These are phyloP conservation scores for Caloboletus firmus DNA, from an alignment of 1,284 basidiomycete genomes.

Conservation along the genomic window DNA sequence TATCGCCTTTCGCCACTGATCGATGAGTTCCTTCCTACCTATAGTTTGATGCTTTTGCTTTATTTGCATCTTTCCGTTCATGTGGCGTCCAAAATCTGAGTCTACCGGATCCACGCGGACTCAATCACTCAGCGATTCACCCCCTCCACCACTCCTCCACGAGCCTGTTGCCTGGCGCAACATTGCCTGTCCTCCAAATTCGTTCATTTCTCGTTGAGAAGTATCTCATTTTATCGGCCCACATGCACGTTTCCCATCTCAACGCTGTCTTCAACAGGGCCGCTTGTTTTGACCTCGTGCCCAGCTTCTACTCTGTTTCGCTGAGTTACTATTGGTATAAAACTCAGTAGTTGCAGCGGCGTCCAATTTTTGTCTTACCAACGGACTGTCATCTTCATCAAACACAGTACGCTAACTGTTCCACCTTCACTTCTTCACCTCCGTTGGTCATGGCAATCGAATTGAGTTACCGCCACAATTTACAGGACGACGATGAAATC, in stretches of 20 bases:
- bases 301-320: conserved; percentile 41
- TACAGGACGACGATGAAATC: conserved; percentile 24
- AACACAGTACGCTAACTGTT: conserved; percentile 19
- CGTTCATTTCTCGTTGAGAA: conserved; percentile 16
- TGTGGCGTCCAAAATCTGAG: conserved; percentile 22
- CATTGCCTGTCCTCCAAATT: conserved; percentile 4
- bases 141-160: conserved; percentile 4
- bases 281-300: conserved; percentile 37
- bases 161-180: conserved; percentile 7
- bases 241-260: conserved; percentile 25
- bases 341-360: conserved; percentile 40
- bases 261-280: conserved; percentile 31
- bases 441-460: conserved; percentile 33
- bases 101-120: conserved; percentile 28
- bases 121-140: conserved; percentile 28
- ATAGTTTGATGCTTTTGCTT: conserved; percentile 11
- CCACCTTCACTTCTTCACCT: conserved; percentile 7
- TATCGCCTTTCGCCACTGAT: conserved; percentile 18
- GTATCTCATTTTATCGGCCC: conserved; percentile 13
- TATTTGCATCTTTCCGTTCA: conserved; percentile 14
- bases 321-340: conserved; percentile 42
- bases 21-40: conserved; percentile 14
- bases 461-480: conserved; percentile 25
- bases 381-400: conserved; percentile 36
- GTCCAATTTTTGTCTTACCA: conserved; percentile 40